Evolutionary conservation across 1,284 basidiomycete genomes (phyloP), one percentile per base, ranked within the genome.

Genomic region (Naganishia cerealis): DNA sequence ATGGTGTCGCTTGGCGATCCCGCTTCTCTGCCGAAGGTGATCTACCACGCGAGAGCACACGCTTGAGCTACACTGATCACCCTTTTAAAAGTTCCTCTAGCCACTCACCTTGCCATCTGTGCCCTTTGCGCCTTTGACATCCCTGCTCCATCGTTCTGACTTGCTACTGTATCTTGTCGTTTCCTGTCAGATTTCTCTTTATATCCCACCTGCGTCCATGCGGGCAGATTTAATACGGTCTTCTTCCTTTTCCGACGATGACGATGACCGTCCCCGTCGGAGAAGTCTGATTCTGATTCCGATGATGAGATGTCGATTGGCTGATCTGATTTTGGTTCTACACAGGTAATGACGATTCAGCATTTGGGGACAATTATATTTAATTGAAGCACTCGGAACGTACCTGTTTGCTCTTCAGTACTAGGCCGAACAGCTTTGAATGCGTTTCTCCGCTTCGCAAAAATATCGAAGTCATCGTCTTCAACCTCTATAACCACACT

Each of bases 381-480:
- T n/a, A 9, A 21, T 21, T 24, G 0, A 8, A 9, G n/a, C 9
- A 9, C 15, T 24, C 4, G 2, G 1, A 4, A 63, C 61, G 18
- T 63, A 63, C 61, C 61, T 18, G 24, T 42, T 4, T 26, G 24
- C 12, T 48, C 16, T n/a, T 63, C 50, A 9, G 38, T 54, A 18
- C 48, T 42, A 13, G 61, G 24, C 16, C 24, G 61, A 38, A 24
- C n/a, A 1, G 36, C 48, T 21, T 6, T 42, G 6, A 33, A 29
- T 16, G 50, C 38, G 3, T 53, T 63, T 52, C 61, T 63, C 13
- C 50, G 52, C 16, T 26, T 52, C 5, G 61, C 61, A 40, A 63
- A 63, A 16, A 63, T 63, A 9, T 63, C 61, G 16, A 63, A 63
- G 29, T 63, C 61, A 16, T 54, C 50, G 10, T 63, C 57, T 1